Percentiles rank a stretch among this genome's conserved stretches.
phyloP scores from a whole-genome alignment of 768 basidiomycete species.

The Pulveroboletus sp. region DNA sequence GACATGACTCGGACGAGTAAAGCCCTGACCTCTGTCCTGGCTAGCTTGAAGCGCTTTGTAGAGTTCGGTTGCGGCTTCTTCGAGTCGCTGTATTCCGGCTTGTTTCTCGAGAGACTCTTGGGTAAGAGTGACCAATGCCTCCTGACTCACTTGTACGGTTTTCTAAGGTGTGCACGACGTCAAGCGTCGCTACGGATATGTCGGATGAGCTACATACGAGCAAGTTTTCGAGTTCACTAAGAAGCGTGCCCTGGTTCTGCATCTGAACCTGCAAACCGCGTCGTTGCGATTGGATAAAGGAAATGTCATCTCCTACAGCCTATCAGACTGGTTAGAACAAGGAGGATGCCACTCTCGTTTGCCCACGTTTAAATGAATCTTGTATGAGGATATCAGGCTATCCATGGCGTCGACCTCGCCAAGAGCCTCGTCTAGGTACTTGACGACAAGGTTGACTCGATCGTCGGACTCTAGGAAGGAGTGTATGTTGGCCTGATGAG shows the following conservation, averaged over 20 bases:
- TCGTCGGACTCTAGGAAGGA: constrained; percentile 97
- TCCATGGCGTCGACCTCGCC: constrained; percentile 90
- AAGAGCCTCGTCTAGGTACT: constrained; percentile 86
- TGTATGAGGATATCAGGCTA: constrained; percentile 85
- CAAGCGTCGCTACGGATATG: neutral
- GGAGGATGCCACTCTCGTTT: neutral
- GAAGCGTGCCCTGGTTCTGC: constrained; percentile 85
- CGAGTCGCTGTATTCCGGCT: constrained; percentile 71
- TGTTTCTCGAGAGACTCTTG: constrained; percentile 88
- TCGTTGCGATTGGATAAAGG: constrained; percentile 94
- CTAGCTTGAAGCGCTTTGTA: constrained; percentile 94
- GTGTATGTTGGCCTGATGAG: constrained; percentile 80
- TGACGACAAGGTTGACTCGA: constrained; percentile 79
- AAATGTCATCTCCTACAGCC: constrained; percentile 95
- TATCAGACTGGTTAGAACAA: constrained; percentile 33
- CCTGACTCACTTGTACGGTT: constrained; percentile 90
- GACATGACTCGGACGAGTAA: neutral
- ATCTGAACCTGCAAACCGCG: constrained; percentile 96
- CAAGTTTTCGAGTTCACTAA: constrained; percentile 84
- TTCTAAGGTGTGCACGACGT: constrained; percentile 47
- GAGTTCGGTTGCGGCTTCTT: constrained; percentile 80
- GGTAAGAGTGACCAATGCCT: constrained; percentile 70
- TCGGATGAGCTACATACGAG: constrained; percentile 48
- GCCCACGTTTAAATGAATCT: constrained; percentile 91
- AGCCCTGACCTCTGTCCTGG: constrained; percentile 69